Evolutionary conservation across 306 rosid species (phyloP), one percentile per base, ranked within the genome.

Genomic region (Malus sylvestris): DNA sequence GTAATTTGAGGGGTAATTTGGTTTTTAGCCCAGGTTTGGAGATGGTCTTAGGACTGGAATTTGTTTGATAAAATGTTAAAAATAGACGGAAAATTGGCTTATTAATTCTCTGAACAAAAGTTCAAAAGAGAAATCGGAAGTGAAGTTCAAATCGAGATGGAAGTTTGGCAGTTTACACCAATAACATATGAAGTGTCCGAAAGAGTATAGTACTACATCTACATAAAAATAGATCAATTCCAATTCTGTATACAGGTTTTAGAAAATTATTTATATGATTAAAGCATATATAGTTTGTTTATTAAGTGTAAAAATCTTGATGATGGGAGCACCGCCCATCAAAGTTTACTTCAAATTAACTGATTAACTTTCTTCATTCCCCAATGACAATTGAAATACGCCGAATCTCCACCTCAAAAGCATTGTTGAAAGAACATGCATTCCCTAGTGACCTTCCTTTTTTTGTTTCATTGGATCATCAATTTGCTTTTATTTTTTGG

Each of bases 341-440:
- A 1, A n/a, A 57, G 29, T 35, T 35, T 6, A 35, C 2, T 35
- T 35, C 16, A 14, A 4, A 14, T 49, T 61, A 61, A 25, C 71
- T 79, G 63, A 58, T 35, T 63, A 74, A 59, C 42, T 81, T 73
- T 33, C 64, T 67, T 33, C 61, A 49, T 65, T 66, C 67, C 30
- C 52, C 71, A 53, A 64, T 74, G 38, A 55, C 85, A 74, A 70
- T 42, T 42, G 57, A 82, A 89, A 89, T 90, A 88, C 87, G 89
- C 88, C 90, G 87, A 86, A 88, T 81, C 80, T 84, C 84, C 79
- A 80, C 79, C 84, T 86, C 81, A 83, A 79, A 84, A 88, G 85
- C 85, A 64, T 81, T 81, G 85, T 82, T 74, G 82, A 84, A 81
- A 84, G 79, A 87, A 57, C 80, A 81, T 49, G 53, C 19, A 49